Evolutionary conservation across 345 rosid species (phyloP), one percentile per base, ranked within the genome.

Genomic region (Anastatica hierochuntica): DNA sequence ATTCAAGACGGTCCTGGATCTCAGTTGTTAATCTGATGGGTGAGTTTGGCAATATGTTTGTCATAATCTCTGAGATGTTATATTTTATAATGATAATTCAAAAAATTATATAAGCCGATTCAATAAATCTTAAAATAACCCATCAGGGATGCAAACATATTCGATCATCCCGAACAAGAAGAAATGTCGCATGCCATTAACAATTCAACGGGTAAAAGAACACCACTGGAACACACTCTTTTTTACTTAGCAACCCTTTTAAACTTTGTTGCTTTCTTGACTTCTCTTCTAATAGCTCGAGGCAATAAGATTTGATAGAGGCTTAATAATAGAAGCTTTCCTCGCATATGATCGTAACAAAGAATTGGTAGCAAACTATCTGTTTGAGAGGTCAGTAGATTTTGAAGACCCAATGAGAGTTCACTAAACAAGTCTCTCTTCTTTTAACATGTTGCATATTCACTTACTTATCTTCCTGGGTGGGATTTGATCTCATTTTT

Each of bases 271-370:
- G 42, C 47, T 5, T 47, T n/a, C 26, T n/a, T n/a, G n/a, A n/a
- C 34, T 21, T 18, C 48, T 49, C 29, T n/a, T 54, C 5, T 45
- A 42, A 54, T 53, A 92, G 98, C 89, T 94, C 0, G 95, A 85
- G 75, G 95, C 87, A 49, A 80, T 94, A 95, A 97, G 99, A 62
- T 94, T 94, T 17, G 97, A 88, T 34, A 81, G 97, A 73, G 85
- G 81, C 44, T 84, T 76, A 7, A 97, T 85, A 14, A 81, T 94
- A 15, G 99, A 94, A 77, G 95, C 99, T n/a, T 94, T 88, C 82
- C 79, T 94, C 52, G 99, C 99, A 14, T 94, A 97, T 24, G 99
- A 94, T 45, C 95, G 99, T 15, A 79, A 94, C 1, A 97, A 94
- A 72, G 97, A 85, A 71, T 71, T 94, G 80, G 99, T 97, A 6